Evolutionary conservation across 2,329 filamentous ascomycete genomes (phyloP), one percentile per base, ranked within the genome.

Genomic region (Hypoxylon sp.): DNA sequence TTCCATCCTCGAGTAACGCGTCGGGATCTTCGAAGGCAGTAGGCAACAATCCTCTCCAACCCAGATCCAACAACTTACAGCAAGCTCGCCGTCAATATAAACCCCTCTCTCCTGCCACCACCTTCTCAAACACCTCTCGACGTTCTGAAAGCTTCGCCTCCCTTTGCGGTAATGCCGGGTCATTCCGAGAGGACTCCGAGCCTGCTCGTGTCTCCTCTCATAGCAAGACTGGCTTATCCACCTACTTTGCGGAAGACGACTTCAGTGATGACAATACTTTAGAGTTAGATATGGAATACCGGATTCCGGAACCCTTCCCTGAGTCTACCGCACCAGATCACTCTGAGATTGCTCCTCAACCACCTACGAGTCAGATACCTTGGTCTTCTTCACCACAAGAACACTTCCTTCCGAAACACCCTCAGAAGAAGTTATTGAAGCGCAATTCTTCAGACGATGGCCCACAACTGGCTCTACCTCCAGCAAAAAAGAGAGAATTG

Each of bases 191-290:
- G 29, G 75, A 77, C 77, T 26, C 77, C 42, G 70, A 78, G 4
- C 76, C 84, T 66, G 78, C 82, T 55, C 74, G 79, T 46, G 68
- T 72, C 11, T 72, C 71, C 37, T 60, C 65, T 9, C 63, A 75
- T 26, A 53, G 72, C 67, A 80, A 78, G 55, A 52, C 71, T 9
- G 59, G 70, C 4, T 53, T 71, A n/a, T 67, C 76, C 5, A 86
- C 92, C 9, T 88, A 86, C 67, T 92, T 94, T 70, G 88, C 90
- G 66, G 92, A 94, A 69, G 90, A 95, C 73, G 94, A 97, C 76
- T 96, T 97, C 72, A 93, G 94, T 74, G 92, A 95, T 76, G 94
- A 97, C 73, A 86, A 91, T 19, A 88, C 94, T 61, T 83, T 97
- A 24, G 92, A 93, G 68, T 80, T 92, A 19, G 87, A 94, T 69